These are phyloP conservation scores for Kodamaea hsintzibuensis DNA, from an alignment of 805 yeast genomes.

Conservation along the genomic window DNA sequence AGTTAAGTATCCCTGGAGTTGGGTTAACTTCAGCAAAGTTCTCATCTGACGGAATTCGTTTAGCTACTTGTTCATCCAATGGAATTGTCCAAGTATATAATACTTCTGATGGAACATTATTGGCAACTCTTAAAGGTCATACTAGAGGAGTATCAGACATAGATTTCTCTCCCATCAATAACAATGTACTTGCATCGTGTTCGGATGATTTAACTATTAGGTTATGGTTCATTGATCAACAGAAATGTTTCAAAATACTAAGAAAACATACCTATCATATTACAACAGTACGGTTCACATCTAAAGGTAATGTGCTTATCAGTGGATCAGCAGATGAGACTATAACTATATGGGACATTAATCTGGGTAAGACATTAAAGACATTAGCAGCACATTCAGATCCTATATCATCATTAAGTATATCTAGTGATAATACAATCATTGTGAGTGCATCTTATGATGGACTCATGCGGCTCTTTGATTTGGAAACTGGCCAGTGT, in stretches of 20 bases:
- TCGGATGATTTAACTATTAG: conserved; percentile 83
- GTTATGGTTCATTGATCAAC: conserved; percentile 62
- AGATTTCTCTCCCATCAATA: conserved; percentile 71
- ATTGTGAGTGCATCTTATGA: conserved; percentile 87
- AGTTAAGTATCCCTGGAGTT: conserved; percentile 10
- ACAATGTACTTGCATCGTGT: conserved; percentile 72
- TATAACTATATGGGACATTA: conserved; percentile 85
- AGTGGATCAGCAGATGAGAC: conserved; percentile 91
- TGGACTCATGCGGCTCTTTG: conserved; percentile 89
- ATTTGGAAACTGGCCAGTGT: conserved; percentile 87
- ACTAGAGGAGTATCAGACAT: conserved; percentile 71
- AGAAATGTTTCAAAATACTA: conserved; percentile 51
- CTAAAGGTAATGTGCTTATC: conserved; percentile 74
- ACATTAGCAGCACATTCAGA: conserved; percentile 92
- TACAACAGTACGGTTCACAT: conserved; percentile 65
- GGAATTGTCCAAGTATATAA: conserved; percentile 29
- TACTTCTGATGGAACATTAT: conserved; percentile 26
- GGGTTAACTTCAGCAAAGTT: conserved; percentile 50
- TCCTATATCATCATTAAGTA: conserved; percentile 75
- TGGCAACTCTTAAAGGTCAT: conserved; percentile 54
- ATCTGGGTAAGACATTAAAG: conserved; percentile 65
- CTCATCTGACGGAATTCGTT: conserved; percentile 56
- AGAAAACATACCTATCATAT: conserved; percentile 86
- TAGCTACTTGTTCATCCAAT: conserved; percentile 53
- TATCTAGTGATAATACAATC: conserved; percentile 78